Evolutionary conservation across 371 early-diverging fungal species (phyloP), one percentile per base, ranked within the genome.

Genomic region (Mucor saturninus): DNA sequence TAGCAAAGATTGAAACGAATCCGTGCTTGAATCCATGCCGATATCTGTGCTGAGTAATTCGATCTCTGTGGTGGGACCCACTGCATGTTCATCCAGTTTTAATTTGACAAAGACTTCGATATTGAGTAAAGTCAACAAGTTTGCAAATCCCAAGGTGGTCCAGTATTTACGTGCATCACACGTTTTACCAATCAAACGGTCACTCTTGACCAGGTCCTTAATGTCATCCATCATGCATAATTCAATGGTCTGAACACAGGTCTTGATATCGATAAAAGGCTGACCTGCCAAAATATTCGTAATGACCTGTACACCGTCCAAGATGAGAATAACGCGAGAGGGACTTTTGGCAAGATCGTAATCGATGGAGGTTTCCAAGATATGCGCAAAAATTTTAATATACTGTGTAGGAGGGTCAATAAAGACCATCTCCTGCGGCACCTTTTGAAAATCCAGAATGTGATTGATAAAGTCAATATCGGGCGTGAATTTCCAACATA

Each of bases 1-100:
- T 26, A 86, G 62, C 31, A 93, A 60, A 0, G 90, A 85, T 63
- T 88, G 85, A 59, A 90, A 83, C 0, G 93, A 85, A 65, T 95
- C 95, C 0, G 91, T 85, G 50, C 87, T 85, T 59, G 90, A 88
- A 4, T 86, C 84, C 14, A 93, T 70, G 13, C 61, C 43, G 9
- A 81, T 58, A 26, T 76, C 76, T 9, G 68, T 42, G 43, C 65
- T 59, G 4, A 69, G 56, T 1, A 69, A 29, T n/a, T 57, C 29
- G 3, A 69, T 38, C 1, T 62, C 65, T 13, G 42, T 32, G 39
- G 58, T 48, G 3, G 70, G 70, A 14, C 63, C 71, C 4, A 50
- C 7, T 2, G 71, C 38, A 42, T 67, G 61, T 2, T 74, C 71
- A 14, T 75, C 67, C 28, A 73, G 56, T 49, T 77, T 84, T 38